Evolutionary conservation across 306 rosid species (phyloP).

Genomic region (Inga oerstediana): DNA sequence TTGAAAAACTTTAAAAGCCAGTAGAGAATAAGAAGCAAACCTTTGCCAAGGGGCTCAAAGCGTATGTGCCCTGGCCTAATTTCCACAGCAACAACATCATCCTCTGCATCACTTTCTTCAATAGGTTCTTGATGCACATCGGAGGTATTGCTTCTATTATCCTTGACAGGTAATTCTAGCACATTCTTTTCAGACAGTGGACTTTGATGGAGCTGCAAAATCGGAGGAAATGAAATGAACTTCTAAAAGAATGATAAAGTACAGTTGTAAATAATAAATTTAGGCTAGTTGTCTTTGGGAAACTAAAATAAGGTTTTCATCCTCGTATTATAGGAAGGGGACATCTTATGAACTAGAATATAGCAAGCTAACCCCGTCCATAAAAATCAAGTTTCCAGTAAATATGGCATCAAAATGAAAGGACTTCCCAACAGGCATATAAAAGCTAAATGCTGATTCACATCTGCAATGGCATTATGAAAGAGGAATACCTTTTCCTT

Average conservation of each 20-base stretch:
- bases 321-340: constrained; percentile 11
- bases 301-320: constrained; percentile 20
- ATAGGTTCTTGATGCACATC: constrained; percentile 45
- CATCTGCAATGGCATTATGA: constrained; percentile 18
- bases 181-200: constrained; percentile 43
- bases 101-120: constrained; percentile 62
- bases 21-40: constrained; percentile 36
- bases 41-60: constrained; percentile 67
- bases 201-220: constrained; percentile 53
- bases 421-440: constrained; percentile 12
- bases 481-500: constrained; percentile 61
- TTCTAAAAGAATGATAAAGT: constrained; percentile 14
- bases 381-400: not conserved
- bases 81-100: constrained; percentile 73
- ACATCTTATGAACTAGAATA: constrained; percentile 31
- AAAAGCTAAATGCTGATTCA: constrained; percentile 21
- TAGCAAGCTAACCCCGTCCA: constrained; percentile 4
- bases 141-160: constrained; percentile 32
- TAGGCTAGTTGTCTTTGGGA: constrained; percentile 29
- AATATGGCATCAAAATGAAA: constrained; percentile 20
- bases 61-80: constrained; percentile 96
- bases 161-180: constrained; percentile 44
- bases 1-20: constrained; percentile 4
- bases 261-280: not conserved
- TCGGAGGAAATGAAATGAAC: constrained; percentile 26